Conservation (phyloP, 306 rosid genomes). For the Vigna reflexopilosa region DNA sequence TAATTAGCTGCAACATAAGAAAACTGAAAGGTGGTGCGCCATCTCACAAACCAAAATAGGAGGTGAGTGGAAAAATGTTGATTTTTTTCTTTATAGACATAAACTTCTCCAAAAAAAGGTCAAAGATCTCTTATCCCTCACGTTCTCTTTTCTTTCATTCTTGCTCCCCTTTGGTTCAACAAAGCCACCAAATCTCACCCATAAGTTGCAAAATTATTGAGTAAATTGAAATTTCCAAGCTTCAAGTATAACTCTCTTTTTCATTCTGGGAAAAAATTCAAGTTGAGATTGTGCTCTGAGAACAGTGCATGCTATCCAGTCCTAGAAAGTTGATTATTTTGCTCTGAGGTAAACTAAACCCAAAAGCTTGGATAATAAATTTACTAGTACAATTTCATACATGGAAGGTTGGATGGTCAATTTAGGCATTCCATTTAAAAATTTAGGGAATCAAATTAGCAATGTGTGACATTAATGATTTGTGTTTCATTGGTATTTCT, state of each 20-base stretch:
- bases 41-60: not conserved
- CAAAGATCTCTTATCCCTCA: not conserved
- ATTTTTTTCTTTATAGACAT: not conserved
- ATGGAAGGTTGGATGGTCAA: not conserved
- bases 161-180: not conserved
- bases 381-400: not conserved
- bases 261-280: not conserved
- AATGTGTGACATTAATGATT: not conserved
- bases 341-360: not conserved
- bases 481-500: not conserved
- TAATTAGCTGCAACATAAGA: not conserved
- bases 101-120: not conserved
- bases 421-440: slow-evolving; percentile 5
- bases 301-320: not conserved
- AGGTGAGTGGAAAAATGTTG: not conserved
- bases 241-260: not conserved
- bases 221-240: slow-evolving; percentile 1
- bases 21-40: not conserved
- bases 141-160: not conserved
- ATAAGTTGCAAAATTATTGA: not conserved
- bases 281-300: not conserved
- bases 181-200: slow-evolving; percentile 7
- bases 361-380: not conserved
- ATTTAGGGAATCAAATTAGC: not conserved
- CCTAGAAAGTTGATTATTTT: not conserved